Evolutionary conservation across 1,139 yeast genomes (phyloP), one percentile per base, ranked within the genome.

Genomic region (Lodderomyces jiufengensis): DNA sequence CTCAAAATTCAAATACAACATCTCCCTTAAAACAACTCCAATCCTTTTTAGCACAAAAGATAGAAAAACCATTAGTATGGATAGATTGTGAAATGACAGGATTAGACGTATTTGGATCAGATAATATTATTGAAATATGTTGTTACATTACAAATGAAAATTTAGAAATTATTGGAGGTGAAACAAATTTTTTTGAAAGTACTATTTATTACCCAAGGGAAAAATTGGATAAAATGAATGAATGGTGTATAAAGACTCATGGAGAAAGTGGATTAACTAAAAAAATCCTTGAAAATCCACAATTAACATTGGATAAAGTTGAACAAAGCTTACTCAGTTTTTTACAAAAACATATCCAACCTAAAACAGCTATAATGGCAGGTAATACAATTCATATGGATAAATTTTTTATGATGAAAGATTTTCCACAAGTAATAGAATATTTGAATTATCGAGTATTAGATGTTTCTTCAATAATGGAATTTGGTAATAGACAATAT

Each of bases 341-440:
- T 94, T 32, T 58, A 70, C 45, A 65, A 65, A 43, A 75, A 71
- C 48, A 68, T 85, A 9, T 75, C 77, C 1, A 65, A n/a, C 61
- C 66, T 12, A 66, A 75, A 6, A 53, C 57, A 4, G 96, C 85
- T 1, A 60, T 92, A 0, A 61, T 94, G 42, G 95, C 95, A 0
- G 99, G 99, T 1, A 92, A 90, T 51, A 76, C 95, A 0, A 79
- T 94, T 18, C 97, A 94, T 57, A 84, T 87, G 80, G 99, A 94
- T 57, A 76, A 88, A 42, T 70, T 84, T 40, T 94, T 92, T 60
- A 75, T 94, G 84, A 65, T 79, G 55, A 71, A 76, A 34, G 96
- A 92, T 50, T 80, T 92, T 62, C 97, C 97, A 1, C 57, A 69
- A 32, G 80, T 87, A 5, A 59, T 80, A 15, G 81, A 82, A 21